phyloP scores from a whole-genome alignment of 2,329 filamentous ascomycete species.

The Metarhizium brunneum region DNA sequence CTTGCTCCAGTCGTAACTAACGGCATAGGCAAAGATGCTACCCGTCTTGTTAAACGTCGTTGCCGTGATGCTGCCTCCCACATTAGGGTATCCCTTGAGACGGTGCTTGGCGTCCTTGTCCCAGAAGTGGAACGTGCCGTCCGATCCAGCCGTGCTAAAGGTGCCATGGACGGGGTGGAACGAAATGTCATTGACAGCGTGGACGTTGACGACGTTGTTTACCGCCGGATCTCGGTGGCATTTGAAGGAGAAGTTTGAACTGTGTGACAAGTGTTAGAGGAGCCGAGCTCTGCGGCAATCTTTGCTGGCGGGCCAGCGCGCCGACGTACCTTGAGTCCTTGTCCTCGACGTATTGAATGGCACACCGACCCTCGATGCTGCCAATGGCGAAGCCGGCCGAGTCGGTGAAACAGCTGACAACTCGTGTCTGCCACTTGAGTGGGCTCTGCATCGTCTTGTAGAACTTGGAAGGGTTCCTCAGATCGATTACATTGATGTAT shows the following conservation, averaged over 20 bases:
- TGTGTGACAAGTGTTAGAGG: conserved; percentile 18
- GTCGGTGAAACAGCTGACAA: conserved; percentile 91
- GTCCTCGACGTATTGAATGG: conserved; percentile 96
- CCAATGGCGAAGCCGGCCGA: conserved; percentile 88
- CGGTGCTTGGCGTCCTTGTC: conserved; percentile 87
- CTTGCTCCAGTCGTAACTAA: conserved; percentile 98
- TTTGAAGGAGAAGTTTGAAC: conserved; percentile 97
- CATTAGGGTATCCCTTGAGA: conserved; percentile 77
- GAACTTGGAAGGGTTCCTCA: conserved; percentile 78
- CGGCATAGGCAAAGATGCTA: conserved; percentile 76
- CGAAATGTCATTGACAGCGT: conserved; percentile 92
- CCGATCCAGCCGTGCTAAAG: conserved; percentile 92
- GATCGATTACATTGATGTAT: conserved; percentile 91
- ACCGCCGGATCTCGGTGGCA: conserved; percentile 81
- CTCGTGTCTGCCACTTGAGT: conserved; percentile 95
- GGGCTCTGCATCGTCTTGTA: conserved; percentile 96
- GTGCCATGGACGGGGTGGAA: conserved; percentile 96
- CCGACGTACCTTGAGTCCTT: conserved; percentile 64
- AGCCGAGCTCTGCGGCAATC: neutral
- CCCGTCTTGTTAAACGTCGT: conserved; percentile 88
- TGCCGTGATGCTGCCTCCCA: conserved; percentile 78
- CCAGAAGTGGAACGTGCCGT: conserved; percentile 97
- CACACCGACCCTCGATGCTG: conserved; percentile 92
- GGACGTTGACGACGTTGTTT: conserved; percentile 76
- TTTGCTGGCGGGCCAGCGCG: neutral